These are phyloP conservation scores for Aquanectria penicillioides DNA, from an alignment of 2,329 filamentous ascomycete species.

Conservation along the genomic window DNA sequence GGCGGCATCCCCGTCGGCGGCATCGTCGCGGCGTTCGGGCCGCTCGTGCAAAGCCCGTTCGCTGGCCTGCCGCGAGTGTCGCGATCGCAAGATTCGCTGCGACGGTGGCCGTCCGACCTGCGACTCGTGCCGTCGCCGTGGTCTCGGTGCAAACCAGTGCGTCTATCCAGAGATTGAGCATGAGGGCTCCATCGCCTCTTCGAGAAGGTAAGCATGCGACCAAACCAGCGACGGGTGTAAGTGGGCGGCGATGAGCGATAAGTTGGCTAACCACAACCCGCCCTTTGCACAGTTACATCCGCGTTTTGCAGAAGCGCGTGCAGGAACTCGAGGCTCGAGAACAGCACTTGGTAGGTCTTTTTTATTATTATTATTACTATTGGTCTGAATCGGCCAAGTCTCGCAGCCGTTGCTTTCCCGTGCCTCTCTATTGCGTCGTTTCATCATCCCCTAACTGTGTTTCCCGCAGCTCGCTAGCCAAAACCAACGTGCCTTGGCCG, in stretches of 20 bases:
- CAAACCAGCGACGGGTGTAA: slow-evolving; percentile 5
- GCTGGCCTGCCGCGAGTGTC: slow-evolving; percentile 41
- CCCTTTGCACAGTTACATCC: slow-evolving; percentile 38
- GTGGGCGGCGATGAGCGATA: not conserved
- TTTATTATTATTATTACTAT: not conserved
- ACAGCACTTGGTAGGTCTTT: slow-evolving; percentile 35
- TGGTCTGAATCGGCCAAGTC: not conserved
- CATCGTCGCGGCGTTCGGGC: slow-evolving; percentile 29
- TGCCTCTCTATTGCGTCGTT: not conserved
- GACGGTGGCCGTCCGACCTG: slow-evolving; percentile 41
- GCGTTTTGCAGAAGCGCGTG: slow-evolving; percentile 40
- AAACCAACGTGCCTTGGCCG: slow-evolving; percentile 27
- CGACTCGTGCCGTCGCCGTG: slow-evolving; percentile 39
- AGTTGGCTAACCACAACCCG: not conserved
- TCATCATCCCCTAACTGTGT: slow-evolving; percentile 12
- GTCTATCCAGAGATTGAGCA: slow-evolving; percentile 43
- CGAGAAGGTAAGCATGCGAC: slow-evolving; percentile 34
- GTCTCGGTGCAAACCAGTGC: slow-evolving; percentile 38
- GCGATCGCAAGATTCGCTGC: slow-evolving; percentile 43
- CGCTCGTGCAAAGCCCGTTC: slow-evolving; percentile 41
- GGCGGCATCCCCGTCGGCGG: slow-evolving; percentile 19
- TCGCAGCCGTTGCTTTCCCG: not conserved
- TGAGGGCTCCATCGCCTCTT: slow-evolving; percentile 42
- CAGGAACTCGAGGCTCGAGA: slow-evolving; percentile 41
- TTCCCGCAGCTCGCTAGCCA: slow-evolving; percentile 29